Base-by-base conservation (phyloP, 2,329 filamentous ascomycete genomes). In the Zelopaecilomyces penicillatus region DNA sequence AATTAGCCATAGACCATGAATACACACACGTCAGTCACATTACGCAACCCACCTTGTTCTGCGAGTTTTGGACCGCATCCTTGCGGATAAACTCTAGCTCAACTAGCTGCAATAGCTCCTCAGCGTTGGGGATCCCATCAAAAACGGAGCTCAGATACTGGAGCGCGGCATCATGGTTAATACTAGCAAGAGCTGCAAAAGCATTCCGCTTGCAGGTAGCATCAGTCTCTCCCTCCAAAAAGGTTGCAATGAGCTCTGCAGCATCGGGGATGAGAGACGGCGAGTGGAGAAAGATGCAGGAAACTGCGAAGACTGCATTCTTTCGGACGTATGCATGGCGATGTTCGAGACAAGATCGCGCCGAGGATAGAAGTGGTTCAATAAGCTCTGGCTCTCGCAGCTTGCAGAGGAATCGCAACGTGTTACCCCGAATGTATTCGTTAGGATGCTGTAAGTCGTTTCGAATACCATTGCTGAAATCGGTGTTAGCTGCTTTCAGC, bases 71-170 rank as follows among this genome's bases (percentile, higher is more conserved):
- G 37, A 95, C 75, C n/a, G 93, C 90, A 73, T 98, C 93, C 65
- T 95, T 97, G 58, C 93, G 82, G 57, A 98, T 96, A 64, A 98
- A 98, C 65, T 97, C 93, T 19, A 98, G 76, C 66, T 97, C 89
- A 5, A 90, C 89, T 51, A 98, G 75, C 62, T 97, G 90, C 49
- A 97, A 71, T 48, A 98, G 75, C 64, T 97, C 93, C 63, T 96
- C 91, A 46, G 91, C 87, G 59, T 95, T 96, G 32, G 89, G 85
- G 42, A 98, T 89, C 9, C 88, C 85, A 56, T 97, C 93, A 54
- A 98, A 95, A 3, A 94, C 86, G 30, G 80, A 80, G 65, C 85
- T 90, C 37, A 98, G 72, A 62, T 95, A 97, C 55, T 86, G 78
- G 34, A 97, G 71, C 1, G 93, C 90, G 62, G 90, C 91, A 52